Percentiles rank a stretch among this genome's conserved stretches.
Conservation (phyloP, 371 early-diverging fungal species). For the Blyttiomyces sp. region DNA sequence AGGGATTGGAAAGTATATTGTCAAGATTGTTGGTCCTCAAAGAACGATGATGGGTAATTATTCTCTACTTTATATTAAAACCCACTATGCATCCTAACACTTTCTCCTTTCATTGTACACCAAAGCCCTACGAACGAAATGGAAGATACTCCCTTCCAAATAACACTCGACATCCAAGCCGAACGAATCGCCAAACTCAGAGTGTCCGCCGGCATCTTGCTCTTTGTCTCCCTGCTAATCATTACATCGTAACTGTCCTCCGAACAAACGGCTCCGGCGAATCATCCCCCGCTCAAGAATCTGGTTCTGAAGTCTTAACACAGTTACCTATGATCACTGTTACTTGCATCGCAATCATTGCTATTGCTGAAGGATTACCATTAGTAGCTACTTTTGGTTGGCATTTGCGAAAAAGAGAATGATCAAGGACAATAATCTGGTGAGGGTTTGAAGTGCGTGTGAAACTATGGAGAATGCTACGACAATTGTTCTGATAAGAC, state of each 20-base stretch:
- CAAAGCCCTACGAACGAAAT: conserved; percentile 31
- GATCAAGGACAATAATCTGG: conserved; percentile 69
- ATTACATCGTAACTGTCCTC: conserved; percentile 67
- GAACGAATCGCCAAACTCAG: conserved; percentile 92
- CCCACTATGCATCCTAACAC: not conserved
- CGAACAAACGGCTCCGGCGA: conserved; percentile 16
- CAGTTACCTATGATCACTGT: conserved; percentile 51
- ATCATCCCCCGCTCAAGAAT: not conserved
- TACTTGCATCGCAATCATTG: conserved; percentile 88
- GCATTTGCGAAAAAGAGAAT: conserved; percentile 90
- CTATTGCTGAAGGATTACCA: conserved; percentile 95
- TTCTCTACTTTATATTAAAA: not conserved
- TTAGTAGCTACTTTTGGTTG: conserved; percentile 92
- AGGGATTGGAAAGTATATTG: conserved; percentile 73
- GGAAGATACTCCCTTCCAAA: conserved; percentile 91
- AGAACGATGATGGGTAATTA: conserved; percentile 68
- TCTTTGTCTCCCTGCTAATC: conserved; percentile 75
- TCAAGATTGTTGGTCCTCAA: conserved; percentile 78
- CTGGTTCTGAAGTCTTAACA: conserved; percentile 20
- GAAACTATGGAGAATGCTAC: conserved; percentile 80
- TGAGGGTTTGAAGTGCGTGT: conserved; percentile 21
- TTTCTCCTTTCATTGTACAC: conserved; percentile 49
- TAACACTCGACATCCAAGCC: conserved; percentile 79
- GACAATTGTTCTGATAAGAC: conserved; percentile 96
- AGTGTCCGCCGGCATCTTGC: conserved; percentile 68